Evolutionary conservation across 179 eudicot genomes (phyloP), one percentile per base, ranked within the genome.

Genomic region (Heliamphora pulchella): DNA sequence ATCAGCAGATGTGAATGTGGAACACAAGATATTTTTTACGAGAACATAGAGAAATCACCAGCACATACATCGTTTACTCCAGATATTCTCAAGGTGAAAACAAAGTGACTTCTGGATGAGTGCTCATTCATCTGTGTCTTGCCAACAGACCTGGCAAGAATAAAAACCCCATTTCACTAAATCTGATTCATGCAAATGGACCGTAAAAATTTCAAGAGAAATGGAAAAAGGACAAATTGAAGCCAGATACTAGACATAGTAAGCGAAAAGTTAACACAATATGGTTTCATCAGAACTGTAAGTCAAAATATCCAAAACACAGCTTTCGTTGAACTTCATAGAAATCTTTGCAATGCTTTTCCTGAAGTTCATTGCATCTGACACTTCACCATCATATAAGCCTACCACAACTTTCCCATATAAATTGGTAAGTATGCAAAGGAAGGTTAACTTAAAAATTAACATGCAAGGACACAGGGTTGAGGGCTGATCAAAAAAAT

Each of bases 51-150:
- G 4, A n/a, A 43, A 47, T 71, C 44, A 20, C 13, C 2, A 79
- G 8, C 74, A 1, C 18, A 10, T 86, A 92, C 97, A 94, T 91
- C 94, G 50, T 92, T 92, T 10, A 87, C 85, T 17, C 94, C 97
- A 44, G 89, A 88, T 61, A 92, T 91, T 39, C 93, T 82, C 82
- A 92, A 82, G 0, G 97, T 92, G 74, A 92, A 92, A 39, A 92
- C 97, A 80, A 92, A 89, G 81, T 92, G 97, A 81, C 97, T 92
- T 87, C 97, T 85, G 1, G 94, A 92, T 79, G 97, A 92, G 54
- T 92, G 94, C 74, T 92, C 97, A 78, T 92, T 92, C 94, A 92
- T 92, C 46, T 91, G 89, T 43, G 97, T 92, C 87, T 81, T 89
- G 15, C 94, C 94, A n/a, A 92, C 93, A 41, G 97, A 92, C 83